A percentile compares a stretch with the other conserved stretches of the same genome.
These are phyloP conservation scores for Colletotrichum caudatum DNA, from an alignment of 2,329 filamentous ascomycete species.

Conservation along the genomic window DNA sequence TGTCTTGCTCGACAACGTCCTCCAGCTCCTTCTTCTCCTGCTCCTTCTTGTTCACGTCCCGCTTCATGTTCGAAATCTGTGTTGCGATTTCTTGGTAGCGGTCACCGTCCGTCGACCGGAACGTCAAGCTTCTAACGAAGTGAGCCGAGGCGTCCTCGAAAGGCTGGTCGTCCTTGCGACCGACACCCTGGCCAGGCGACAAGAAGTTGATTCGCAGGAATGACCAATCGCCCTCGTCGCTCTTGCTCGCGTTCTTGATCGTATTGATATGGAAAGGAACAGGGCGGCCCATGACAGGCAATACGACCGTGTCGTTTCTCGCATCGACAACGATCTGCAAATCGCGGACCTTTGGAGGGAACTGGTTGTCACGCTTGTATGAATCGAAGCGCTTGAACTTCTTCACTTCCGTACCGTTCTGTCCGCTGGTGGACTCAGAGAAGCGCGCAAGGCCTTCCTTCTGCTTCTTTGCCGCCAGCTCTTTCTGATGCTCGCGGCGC, in stretches of 20 bases:
- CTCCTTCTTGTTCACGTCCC: slow-evolving; percentile 89
- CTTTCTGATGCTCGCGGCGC: slow-evolving; percentile 92
- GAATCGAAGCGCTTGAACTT: slow-evolving; percentile 99
- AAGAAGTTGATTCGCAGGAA: slow-evolving; percentile 98
- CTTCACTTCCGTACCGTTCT: slow-evolving; percentile 94
- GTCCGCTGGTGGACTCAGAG: slow-evolving; percentile 83
- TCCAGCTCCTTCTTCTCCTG: slow-evolving; percentile 99
- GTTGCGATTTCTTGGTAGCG: slow-evolving; percentile 91
- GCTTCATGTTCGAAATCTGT: slow-evolving; percentile 96
- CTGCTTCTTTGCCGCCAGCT: slow-evolving; percentile 88
- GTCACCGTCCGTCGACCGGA: slow-evolving; percentile 89
- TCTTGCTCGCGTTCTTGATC: slow-evolving; percentile 99
- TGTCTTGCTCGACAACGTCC: slow-evolving; percentile 98
- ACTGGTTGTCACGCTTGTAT: slow-evolving; percentile 97
- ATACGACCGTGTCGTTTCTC: slow-evolving; percentile 89
- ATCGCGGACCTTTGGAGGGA: slow-evolving; percentile 85
- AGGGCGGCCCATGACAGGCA: slow-evolving; percentile 96
- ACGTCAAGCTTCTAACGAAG: slow-evolving; percentile 94
- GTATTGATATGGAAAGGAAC: slow-evolving; percentile 98
- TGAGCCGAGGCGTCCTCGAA: slow-evolving; percentile 97
- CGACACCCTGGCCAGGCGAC: slow-evolving; percentile 96
- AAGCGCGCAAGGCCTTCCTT: slow-evolving; percentile 88
- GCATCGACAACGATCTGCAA: slow-evolving; percentile 90
- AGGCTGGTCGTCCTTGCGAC: slow-evolving; percentile 95
- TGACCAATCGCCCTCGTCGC: slow-evolving; percentile 92